phyloP scores from a whole-genome alignment of 2,329 filamentous ascomycete genomes.

The Aspergillus ibericus region DNA sequence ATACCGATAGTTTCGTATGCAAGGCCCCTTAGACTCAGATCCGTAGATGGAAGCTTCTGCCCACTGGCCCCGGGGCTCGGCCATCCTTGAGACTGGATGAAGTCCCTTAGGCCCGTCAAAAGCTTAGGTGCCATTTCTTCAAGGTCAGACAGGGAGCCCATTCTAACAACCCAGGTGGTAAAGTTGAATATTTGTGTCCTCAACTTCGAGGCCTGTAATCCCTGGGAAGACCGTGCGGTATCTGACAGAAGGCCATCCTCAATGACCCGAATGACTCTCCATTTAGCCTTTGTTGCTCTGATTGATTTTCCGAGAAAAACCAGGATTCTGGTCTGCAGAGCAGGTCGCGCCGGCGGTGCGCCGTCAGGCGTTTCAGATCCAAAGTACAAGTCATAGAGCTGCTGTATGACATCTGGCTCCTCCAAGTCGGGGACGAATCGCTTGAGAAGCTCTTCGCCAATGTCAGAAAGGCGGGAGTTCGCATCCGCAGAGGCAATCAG shows the following conservation, averaged over 20 bases:
- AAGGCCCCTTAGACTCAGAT: conserved; percentile 69
- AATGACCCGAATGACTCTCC: conserved; percentile 68
- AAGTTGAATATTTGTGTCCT: conserved; percentile 82
- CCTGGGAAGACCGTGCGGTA: conserved; percentile 49
- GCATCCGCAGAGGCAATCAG: conserved; percentile 79
- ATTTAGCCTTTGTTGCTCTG: conserved; percentile 67
- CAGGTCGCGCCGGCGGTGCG: conserved; percentile 56
- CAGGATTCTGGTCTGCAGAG: conserved; percentile 76
- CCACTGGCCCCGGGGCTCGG: conserved; percentile 58
- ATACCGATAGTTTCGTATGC: conserved; percentile 91
- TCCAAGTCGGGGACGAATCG: conserved; percentile 70
- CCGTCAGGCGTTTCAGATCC: conserved; percentile 51
- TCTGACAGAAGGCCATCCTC: conserved; percentile 60
- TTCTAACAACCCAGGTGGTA: conserved; percentile 79
- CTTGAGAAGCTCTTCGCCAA: conserved; percentile 89
- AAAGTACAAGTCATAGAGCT: conserved; percentile 72
- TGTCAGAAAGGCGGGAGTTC: conserved; percentile 76
- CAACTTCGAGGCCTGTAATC: conserved; percentile 75
- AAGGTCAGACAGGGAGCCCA: conserved; percentile 64
- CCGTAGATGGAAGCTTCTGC: conserved; percentile 58
- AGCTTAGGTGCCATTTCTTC: conserved; percentile 66
- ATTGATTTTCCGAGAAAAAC: conserved; percentile 74
- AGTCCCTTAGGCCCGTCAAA: conserved; percentile 68
- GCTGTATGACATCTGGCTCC: conserved; percentile 60
- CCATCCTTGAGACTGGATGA: conserved; percentile 81